phyloP scores from a whole-genome alignment of 1,284 basidiomycete genomes.

The Sporisorium iseilematis-ciliati region DNA sequence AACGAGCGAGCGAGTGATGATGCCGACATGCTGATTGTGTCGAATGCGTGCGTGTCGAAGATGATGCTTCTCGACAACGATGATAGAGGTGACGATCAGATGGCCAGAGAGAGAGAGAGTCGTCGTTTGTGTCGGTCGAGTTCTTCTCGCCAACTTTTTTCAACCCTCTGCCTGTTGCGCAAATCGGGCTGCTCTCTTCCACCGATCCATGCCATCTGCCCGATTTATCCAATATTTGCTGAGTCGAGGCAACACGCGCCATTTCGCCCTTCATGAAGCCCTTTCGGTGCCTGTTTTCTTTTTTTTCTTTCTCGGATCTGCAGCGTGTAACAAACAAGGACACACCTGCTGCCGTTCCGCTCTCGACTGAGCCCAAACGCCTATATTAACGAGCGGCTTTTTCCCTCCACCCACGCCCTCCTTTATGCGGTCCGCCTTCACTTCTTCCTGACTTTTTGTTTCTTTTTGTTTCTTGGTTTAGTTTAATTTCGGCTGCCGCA shows the following conservation, averaged over 20 bases:
- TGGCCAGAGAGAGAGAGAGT: not conserved
- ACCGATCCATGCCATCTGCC: not conserved
- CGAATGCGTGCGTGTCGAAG: not conserved
- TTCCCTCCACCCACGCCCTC: too few relatives aligned
- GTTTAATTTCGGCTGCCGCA: not conserved
- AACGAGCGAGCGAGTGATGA: conserved; percentile 39
- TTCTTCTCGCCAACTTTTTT: conserved; percentile 26
- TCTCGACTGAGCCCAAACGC: too few relatives aligned
- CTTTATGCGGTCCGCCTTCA: not conserved
- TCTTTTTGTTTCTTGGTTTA: not conserved
- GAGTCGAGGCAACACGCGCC: not conserved
- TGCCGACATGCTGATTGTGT: conserved; percentile 28
- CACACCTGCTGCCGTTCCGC: too few relatives aligned
- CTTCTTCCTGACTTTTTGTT: not conserved
- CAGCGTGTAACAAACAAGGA: too few relatives aligned
- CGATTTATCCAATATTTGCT: not conserved
- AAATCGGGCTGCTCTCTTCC: not conserved
- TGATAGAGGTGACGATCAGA: conserved; percentile 3
- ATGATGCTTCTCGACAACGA: not conserved
- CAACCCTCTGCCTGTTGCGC: not conserved
- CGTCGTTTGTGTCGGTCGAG: not conserved
- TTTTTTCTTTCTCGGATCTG: too few relatives aligned
- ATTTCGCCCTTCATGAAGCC: too few relatives aligned
- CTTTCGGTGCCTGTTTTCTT: too few relatives aligned
- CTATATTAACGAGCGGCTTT: too few relatives aligned